phyloP scores from a whole-genome alignment of 495 filamentous ascomycete species.

The Xylaria castorea region DNA sequence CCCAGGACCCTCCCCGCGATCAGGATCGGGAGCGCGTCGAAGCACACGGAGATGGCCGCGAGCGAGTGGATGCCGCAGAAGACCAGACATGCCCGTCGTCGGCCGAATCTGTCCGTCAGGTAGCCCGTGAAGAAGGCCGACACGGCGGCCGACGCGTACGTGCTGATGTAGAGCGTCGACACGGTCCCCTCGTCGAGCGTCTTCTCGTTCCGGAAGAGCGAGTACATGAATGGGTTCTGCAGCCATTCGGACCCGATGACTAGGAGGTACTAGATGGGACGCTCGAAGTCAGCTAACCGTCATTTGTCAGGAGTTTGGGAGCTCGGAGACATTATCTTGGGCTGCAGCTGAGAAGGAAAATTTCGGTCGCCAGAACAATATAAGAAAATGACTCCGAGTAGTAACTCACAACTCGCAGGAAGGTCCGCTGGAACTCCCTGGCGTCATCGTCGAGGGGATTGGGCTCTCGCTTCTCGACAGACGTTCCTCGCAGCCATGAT shows the following conservation, averaged over 20 bases:
- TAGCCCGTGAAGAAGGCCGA: slow-evolving; percentile 54
- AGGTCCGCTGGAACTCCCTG: slow-evolving; percentile 43
- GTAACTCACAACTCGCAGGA: slow-evolving; percentile 43
- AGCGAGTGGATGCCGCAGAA: slow-evolving; percentile 54
- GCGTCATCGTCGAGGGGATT: slow-evolving; percentile 35
- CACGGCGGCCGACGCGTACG: slow-evolving; percentile 53
- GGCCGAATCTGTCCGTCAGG: slow-evolving; percentile 53
- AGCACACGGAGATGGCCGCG: slow-evolving; percentile 54
- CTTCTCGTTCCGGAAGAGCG: slow-evolving; percentile 55
- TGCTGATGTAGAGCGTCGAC: slow-evolving; percentile 52
- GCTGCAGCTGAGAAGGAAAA: background rate
- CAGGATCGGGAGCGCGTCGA: slow-evolving; percentile 44
- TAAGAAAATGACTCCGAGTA: background rate
- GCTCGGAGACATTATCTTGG: background rate
- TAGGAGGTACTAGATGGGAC: slow-evolving; percentile 39
- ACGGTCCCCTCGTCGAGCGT: slow-evolving; percentile 50
- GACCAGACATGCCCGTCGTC: slow-evolving; percentile 47
- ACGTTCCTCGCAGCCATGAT: slow-evolving; percentile 15
- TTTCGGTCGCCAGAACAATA: background rate
- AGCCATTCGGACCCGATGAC: slow-evolving; percentile 56
- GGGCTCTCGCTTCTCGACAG: slow-evolving; percentile 22
- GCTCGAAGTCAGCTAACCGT: background rate
- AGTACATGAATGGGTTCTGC: slow-evolving; percentile 57
- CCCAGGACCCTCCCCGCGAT: slow-evolving; percentile 52
- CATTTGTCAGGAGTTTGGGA: background rate